phyloP scores from a whole-genome alignment of 1,284 basidiomycete species.

The Tylopilus orsonianus region DNA sequence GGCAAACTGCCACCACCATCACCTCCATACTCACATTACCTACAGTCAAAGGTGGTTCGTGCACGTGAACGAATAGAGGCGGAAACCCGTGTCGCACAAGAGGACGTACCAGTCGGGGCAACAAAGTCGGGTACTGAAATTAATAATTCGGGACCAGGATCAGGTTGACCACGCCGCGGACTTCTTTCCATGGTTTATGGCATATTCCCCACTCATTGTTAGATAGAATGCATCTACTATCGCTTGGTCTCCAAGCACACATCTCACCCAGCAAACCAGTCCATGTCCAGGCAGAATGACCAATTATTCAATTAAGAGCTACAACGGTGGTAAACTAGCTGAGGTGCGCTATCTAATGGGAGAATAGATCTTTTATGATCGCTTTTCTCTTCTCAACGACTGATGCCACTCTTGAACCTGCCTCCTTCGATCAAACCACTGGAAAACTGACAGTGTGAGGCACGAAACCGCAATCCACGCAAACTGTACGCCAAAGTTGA shows the following conservation, averaged over 20 bases:
- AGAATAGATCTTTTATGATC: no score
- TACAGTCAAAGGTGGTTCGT: conserved; percentile 95
- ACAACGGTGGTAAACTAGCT: no score
- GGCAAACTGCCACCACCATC: conserved; percentile 42
- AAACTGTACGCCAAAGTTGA: conserved; percentile 60
- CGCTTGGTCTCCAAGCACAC: conserved; percentile 16
- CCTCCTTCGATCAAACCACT: conserved; percentile 37
- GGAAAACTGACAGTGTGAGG: conserved; percentile 49
- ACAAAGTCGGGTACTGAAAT: conserved; percentile 25
- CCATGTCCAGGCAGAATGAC: background rate
- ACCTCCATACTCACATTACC: conserved; percentile 80
- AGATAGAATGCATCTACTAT: conserved; percentile 18
- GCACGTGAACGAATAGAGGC: conserved; percentile 94
- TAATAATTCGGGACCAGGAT: conserved; percentile 20
- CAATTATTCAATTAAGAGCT: no score
- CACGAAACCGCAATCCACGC: conserved; percentile 55
- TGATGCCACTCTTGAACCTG: conserved; percentile 28
- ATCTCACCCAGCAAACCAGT: background rate
- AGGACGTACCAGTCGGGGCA: conserved; percentile 22
- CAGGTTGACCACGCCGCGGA: conserved; percentile 18
- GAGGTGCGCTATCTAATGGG: no score
- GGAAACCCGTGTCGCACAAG: conserved; percentile 54
- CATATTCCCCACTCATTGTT: conserved; percentile 19
- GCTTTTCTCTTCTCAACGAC: conserved; percentile 17
- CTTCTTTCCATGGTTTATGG: conserved; percentile 9